phyloP scores from a whole-genome alignment of 2,329 filamentous ascomycete genomes.

The Penicillium sp. region DNA sequence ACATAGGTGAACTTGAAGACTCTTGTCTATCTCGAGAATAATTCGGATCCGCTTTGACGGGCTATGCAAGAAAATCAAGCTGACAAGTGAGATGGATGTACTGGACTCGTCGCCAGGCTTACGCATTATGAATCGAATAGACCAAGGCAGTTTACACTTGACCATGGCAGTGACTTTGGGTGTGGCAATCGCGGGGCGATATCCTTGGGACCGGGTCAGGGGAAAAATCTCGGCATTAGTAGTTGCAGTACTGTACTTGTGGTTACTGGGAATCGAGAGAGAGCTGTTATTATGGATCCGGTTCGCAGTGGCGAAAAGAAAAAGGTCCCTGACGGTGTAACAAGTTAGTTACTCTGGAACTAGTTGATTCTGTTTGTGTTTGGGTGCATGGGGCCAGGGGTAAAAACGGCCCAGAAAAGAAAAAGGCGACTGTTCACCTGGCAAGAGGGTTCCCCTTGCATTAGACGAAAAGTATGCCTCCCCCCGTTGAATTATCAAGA shows the following conservation, averaged over 20 bases:
- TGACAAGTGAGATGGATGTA: neutral
- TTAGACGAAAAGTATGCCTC: neutral
- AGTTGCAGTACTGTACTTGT: too few species aligned
- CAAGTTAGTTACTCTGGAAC: neutral
- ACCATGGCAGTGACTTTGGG: neutral
- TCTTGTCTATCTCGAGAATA: neutral
- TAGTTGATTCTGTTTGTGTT: too few species aligned
- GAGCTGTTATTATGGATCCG: too few species aligned
- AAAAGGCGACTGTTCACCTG: neutral
- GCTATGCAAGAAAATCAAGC: neutral
- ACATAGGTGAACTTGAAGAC: neutral
- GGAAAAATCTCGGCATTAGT: neutral
- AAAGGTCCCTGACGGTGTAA: neutral
- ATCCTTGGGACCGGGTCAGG: neutral
- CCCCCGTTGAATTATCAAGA: neutral
- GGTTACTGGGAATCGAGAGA: too few species aligned
- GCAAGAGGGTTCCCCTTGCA: conserved; percentile 6
- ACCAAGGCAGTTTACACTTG: neutral
- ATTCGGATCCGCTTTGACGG: neutral
- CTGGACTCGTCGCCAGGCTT: neutral
- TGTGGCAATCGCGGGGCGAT: neutral
- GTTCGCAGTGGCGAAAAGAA: neutral
- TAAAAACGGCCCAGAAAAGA: conserved; percentile 6
- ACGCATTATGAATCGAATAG: neutral
- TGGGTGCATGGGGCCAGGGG: conserved; percentile 27